A percentile compares a stretch with the other conserved stretches of the same genome.
Evolutionary conservation across 768 basidiomycete species (phyloP).

Genomic region (Boletus tomentosulus): DNA sequence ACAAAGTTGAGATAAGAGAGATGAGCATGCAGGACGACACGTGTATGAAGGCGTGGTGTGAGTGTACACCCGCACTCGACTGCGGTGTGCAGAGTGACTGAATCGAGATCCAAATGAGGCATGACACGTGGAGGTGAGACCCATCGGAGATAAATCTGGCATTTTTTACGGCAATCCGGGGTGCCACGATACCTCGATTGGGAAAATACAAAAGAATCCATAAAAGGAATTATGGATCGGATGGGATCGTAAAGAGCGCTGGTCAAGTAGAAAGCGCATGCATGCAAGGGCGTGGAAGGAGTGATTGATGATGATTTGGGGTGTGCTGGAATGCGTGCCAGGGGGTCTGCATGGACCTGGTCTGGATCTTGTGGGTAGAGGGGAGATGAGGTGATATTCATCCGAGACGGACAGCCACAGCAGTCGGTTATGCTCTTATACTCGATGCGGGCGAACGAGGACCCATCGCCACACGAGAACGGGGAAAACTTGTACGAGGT

Average conservation of each 20-base stretch:
- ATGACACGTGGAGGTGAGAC: conserved; percentile 19
- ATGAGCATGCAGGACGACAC: conserved; percentile 17
- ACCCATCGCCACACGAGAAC: conserved; percentile 10
- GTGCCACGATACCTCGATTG: conserved; percentile 23
- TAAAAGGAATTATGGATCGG: conserved; percentile 18
- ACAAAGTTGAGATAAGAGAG: conserved; percentile 13
- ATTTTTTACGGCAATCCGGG: conserved; percentile 27
- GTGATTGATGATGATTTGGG: conserved; percentile 22
- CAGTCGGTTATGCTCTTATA: conserved; percentile 16
- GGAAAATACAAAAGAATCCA: conserved; percentile 14
- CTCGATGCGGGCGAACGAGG: neutral
- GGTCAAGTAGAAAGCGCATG: conserved; percentile 1
- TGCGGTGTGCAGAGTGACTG: conserved; percentile 15
- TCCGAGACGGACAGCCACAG: conserved; percentile 21
- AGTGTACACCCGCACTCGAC: conserved; percentile 11
- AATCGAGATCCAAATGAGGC: conserved; percentile 22
- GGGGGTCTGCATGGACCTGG: conserved; percentile 9
- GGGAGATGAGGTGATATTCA: conserved; percentile 12
- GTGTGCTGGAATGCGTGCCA: conserved; percentile 12
- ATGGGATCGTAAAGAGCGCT: conserved; percentile 3
- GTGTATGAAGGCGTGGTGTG: conserved; percentile 19
- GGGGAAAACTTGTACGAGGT: conserved; percentile 4
- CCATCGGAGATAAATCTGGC: conserved; percentile 28
- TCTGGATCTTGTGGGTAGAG: conserved; percentile 27
- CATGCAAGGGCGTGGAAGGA: conserved; percentile 20